phyloP scores from a whole-genome alignment of 2,329 filamentous ascomycete genomes.

The Alternaria burnsii region DNA sequence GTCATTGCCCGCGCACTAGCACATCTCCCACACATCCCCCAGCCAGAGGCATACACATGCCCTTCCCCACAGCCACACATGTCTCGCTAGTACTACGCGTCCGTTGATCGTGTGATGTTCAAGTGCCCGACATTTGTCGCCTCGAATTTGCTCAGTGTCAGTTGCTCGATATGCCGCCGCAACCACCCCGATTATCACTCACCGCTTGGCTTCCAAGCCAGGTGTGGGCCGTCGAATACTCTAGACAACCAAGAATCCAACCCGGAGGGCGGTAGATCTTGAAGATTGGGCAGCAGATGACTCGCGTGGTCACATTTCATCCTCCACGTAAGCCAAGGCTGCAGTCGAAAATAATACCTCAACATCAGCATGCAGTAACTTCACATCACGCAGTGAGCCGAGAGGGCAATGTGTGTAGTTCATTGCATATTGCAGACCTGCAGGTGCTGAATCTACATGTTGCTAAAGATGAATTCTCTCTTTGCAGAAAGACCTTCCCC shows the following conservation, averaged over 20 bases:
- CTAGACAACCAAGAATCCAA: neutral
- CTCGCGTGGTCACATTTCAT: constrained; percentile 13
- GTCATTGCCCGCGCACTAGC: constrained; percentile 13
- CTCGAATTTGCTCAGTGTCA: neutral
- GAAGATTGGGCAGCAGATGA: neutral
- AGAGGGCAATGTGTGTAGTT: neutral
- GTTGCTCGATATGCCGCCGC: neutral
- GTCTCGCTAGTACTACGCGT: neutral
- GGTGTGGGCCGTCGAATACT: constrained; percentile 7
- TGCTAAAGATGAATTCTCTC: constrained; percentile 17
- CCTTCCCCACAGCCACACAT: constrained; percentile 6
- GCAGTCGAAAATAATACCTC: neutral
- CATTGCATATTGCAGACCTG: constrained; percentile 13
- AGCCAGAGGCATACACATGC: constrained; percentile 7
- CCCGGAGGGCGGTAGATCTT: neutral
- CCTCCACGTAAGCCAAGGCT: neutral
- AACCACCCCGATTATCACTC: constrained; percentile 1
- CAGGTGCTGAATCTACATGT: constrained; percentile 13
- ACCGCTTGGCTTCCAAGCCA: constrained; percentile 3
- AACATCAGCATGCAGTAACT: neutral
- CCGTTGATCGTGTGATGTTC: constrained; percentile 4
- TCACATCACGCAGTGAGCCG: neutral
- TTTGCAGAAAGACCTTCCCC: constrained; percentile 15
- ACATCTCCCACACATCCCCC: constrained; percentile 9
- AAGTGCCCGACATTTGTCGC: neutral